These are phyloP conservation scores for Sclerotinia trifoliorum DNA, from an alignment of 2,329 filamentous ascomycete species.

Conservation along the genomic window DNA sequence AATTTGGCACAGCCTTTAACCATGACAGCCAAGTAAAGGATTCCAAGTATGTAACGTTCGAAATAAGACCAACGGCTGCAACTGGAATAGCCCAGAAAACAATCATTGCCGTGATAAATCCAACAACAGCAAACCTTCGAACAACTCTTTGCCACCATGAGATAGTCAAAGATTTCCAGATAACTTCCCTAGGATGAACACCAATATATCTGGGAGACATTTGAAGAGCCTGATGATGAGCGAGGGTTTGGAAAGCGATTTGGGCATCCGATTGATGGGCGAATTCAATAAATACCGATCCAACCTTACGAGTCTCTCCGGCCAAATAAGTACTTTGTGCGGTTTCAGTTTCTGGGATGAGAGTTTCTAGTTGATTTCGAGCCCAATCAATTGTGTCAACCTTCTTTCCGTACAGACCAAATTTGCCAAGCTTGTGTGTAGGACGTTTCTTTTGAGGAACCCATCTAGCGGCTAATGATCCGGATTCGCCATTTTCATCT, in stretches of 20 bases:
- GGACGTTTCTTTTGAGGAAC: slow-evolving; percentile 71
- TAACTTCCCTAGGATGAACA: slow-evolving; percentile 75
- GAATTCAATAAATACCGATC: slow-evolving; percentile 89
- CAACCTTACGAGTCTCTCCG: slow-evolving; percentile 58
- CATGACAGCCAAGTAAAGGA: slow-evolving; percentile 69
- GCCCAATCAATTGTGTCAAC: slow-evolving; percentile 95
- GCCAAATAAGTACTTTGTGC: slow-evolving; percentile 65
- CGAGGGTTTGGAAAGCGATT: slow-evolving; percentile 78
- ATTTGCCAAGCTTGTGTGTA: slow-evolving; percentile 67
- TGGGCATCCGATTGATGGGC: slow-evolving; percentile 79
- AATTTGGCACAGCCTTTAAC: slow-evolving; percentile 65
- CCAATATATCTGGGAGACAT: slow-evolving; percentile 83
- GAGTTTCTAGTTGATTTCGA: slow-evolving; percentile 71
- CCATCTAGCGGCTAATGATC: slow-evolving; percentile 71
- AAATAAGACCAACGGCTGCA: slow-evolving; percentile 78
- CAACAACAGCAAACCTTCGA: slow-evolving; percentile 65
- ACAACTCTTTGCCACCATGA: slow-evolving; percentile 83
- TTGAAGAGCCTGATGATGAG: slow-evolving; percentile 82
- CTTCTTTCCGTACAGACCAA: slow-evolving; percentile 75
- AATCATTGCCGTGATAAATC: slow-evolving; percentile 74
- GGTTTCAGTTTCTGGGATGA: slow-evolving; percentile 69
- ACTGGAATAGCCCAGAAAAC: slow-evolving; percentile 82
- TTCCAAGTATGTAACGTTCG: slow-evolving; percentile 73
- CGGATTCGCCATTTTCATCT: slow-evolving; percentile 63
- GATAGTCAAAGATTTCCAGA: slow-evolving; percentile 83